Conservation (phyloP, 2,329 filamentous ascomycete genomes). For the Fusarium equiseti region DNA sequence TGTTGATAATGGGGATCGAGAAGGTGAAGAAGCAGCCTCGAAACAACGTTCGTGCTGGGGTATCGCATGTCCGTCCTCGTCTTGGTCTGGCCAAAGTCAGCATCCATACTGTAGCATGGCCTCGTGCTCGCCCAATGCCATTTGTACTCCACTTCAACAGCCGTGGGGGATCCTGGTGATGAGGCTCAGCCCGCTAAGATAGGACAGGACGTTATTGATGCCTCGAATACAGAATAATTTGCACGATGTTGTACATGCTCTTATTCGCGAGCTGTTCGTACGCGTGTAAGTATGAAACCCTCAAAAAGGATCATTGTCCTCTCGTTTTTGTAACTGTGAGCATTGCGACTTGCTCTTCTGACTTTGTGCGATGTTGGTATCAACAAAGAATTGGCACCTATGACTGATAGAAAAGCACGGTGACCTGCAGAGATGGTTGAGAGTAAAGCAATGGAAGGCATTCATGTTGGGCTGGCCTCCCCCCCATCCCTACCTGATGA, state of each 20-base stretch:
- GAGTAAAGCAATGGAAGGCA: background rate
- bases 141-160: conserved; percentile 26
- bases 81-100: conserved; percentile 7
- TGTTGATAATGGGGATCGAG: conserved; percentile 39
- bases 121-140: conserved; percentile 21
- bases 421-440: background rate
- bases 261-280: conserved; percentile 6
- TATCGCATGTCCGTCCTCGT: conserved; percentile 27
- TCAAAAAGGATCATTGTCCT: conserved; percentile 6
- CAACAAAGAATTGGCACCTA: conserved; percentile 31
- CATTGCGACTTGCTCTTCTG: conserved; percentile 29
- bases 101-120: conserved; percentile 7
- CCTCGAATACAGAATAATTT: conserved; percentile 22
- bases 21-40: conserved; percentile 23
- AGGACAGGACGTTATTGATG: conserved; percentile 31
- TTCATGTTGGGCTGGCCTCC: background rate
- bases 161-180: conserved; percentile 20
- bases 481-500: background rate
- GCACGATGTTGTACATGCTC: conserved; percentile 16
- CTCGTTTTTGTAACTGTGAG: conserved; percentile 8
- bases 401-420: conserved; percentile 6
- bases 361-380: conserved; percentile 22
- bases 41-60: conserved; percentile 41
- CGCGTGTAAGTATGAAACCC: conserved; percentile 32
- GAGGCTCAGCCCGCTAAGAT: conserved; percentile 30